These are phyloP conservation scores for Blastocystis sp. DNA, from an alignment of 352 stramenopile genomes.

Conservation along the genomic window DNA sequence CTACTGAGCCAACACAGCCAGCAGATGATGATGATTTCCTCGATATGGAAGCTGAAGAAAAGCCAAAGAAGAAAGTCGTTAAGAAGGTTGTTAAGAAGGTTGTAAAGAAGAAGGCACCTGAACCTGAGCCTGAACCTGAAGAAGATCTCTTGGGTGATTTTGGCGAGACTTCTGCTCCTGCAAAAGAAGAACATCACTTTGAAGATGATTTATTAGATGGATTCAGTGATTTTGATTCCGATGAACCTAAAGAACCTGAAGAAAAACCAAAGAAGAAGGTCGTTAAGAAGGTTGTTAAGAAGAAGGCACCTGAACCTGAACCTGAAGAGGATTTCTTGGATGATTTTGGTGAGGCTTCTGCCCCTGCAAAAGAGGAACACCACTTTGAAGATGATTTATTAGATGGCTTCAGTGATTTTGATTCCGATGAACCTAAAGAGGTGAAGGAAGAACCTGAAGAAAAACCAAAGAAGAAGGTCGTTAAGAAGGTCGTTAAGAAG, in stretches of 20 bases:
- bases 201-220: constrained; percentile 47
- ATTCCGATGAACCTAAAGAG: not conserved
- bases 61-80: constrained; percentile 41
- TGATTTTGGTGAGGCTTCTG: constrained; percentile 9
- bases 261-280: constrained; percentile 51
- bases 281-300: constrained; percentile 28
- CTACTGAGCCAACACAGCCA: not conserved
- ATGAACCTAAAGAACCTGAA: constrained; percentile 24
- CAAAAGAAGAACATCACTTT: not conserved
- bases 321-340: constrained; percentile 44
- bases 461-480: constrained; percentile 46
- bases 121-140: constrained; percentile 47
- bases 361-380: not conserved
- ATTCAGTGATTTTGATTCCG: not conserved
- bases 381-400: constrained; percentile 47
- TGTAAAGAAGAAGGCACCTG: constrained; percentile 51
- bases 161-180: not conserved
- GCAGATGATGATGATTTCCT: constrained; percentile 26
- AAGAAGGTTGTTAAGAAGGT: constrained; percentile 51
- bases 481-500: constrained; percentile 41
- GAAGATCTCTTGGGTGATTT: constrained; percentile 38
- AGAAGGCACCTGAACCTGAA: constrained; percentile 53
- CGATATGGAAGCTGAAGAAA: not conserved
- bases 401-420: not conserved
- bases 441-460: not conserved